Evolutionary conservation across 1,284 basidiomycete species (phyloP).

Genomic region (Ustilago sp.): DNA sequence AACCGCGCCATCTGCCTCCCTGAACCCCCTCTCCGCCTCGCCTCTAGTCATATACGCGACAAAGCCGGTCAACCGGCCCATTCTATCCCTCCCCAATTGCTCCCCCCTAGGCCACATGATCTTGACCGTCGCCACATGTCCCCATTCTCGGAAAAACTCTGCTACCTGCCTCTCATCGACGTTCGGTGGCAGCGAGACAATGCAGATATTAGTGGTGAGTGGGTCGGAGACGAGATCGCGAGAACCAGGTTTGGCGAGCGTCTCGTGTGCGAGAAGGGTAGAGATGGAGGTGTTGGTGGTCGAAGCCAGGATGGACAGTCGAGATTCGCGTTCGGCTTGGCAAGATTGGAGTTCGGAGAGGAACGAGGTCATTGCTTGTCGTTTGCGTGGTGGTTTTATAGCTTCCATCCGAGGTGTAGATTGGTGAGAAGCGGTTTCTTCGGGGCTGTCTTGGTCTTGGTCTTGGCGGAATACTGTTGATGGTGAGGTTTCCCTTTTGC

Average conservation of each 20-base stretch:
- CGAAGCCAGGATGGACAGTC: constrained; percentile 71
- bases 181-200: constrained; percentile 82
- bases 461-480: constrained; percentile 42
- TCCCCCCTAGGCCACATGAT: constrained; percentile 63
- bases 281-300: constrained; percentile 40
- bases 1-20: constrained; percentile 87
- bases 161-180: constrained; percentile 86
- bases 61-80: constrained; percentile 85
- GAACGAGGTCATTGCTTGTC: constrained; percentile 56
- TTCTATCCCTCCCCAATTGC: constrained; percentile 75
- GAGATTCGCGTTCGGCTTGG: constrained; percentile 86
- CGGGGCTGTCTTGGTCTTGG: constrained; percentile 18
- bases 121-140: constrained; percentile 73
- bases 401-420: constrained; percentile 24
- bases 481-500: neutral
- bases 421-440: neutral
- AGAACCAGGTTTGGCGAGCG: constrained; percentile 79
- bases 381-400: constrained; percentile 23
- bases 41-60: constrained; percentile 93
- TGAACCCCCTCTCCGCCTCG: constrained; percentile 87
- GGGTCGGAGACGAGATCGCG: constrained; percentile 82
- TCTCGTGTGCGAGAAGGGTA: constrained; percentile 75
- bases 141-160: constrained; percentile 79
- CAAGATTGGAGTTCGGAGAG: constrained; percentile 72
- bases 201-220: constrained; percentile 92